phyloP scores from a whole-genome alignment of 2,329 filamentous ascomycete genomes.

The Sordariomycetes sp. region DNA sequence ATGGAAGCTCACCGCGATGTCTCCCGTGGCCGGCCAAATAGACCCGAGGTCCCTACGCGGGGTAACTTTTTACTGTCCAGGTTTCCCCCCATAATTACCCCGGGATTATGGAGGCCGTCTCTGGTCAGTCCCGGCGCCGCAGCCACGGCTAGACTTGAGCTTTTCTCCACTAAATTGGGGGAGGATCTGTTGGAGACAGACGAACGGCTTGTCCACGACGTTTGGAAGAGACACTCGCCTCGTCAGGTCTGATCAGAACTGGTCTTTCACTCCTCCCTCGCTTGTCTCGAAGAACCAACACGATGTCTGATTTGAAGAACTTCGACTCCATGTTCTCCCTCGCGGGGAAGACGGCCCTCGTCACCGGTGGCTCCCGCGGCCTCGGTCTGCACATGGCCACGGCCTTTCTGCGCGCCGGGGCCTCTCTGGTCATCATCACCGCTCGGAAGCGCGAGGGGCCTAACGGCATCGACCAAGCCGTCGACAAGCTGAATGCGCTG shows the following conservation, averaged over 20 bases:
- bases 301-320: constrained; percentile 18
- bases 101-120: background rate
- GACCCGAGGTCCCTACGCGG: background rate
- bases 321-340: constrained; percentile 21
- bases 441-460: constrained; percentile 59
- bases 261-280: too few relatives aligned
- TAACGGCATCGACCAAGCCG: constrained; percentile 44
- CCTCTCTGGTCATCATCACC: constrained; percentile 63
- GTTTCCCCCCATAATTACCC: too few relatives aligned
- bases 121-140: background rate
- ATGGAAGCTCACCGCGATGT: background rate
- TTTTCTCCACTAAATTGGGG: too few relatives aligned
- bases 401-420: constrained; percentile 60
- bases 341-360: constrained; percentile 30
- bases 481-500: constrained; percentile 55
- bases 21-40: background rate
- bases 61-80: background rate
- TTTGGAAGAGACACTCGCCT: too few relatives aligned
- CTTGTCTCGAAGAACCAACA: too few relatives aligned
- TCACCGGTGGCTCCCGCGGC: constrained; percentile 40
- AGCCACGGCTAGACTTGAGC: too few relatives aligned
- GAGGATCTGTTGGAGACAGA: too few relatives aligned
- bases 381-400: constrained; percentile 54
- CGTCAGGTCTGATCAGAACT: too few relatives aligned
- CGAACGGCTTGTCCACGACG: too few relatives aligned